These are phyloP conservation scores for Saccharomyces paradoxus DNA, from an alignment of 805 yeast genomes.

Conservation along the genomic window DNA sequence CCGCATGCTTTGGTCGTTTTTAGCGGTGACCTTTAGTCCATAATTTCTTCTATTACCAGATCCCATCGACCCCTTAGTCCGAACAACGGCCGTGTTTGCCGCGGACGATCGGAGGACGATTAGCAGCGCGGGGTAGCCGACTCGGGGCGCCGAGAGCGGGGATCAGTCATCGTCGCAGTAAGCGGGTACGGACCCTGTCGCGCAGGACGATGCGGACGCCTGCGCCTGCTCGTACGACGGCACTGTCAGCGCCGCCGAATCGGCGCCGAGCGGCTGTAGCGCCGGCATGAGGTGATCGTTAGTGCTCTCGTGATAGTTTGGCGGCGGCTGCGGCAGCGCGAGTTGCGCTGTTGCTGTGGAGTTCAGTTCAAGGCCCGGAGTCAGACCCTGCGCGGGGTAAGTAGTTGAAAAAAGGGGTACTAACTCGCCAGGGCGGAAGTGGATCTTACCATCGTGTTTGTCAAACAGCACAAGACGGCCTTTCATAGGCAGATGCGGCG, in stretches of 20 bases:
- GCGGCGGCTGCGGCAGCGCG: constrained; percentile 10
- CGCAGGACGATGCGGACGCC: neutral
- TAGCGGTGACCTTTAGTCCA: neutral
- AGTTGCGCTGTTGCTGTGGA: constrained; percentile 5
- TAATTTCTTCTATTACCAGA: no score
- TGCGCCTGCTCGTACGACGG: constrained; percentile 9
- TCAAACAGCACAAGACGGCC: constrained; percentile 35
- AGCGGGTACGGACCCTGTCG: neutral
- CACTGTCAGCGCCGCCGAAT: constrained; percentile 3
- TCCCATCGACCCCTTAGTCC: neutral
- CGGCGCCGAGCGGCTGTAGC: constrained; percentile 4
- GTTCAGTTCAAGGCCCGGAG: constrained; percentile 3
- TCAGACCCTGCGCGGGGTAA: neutral
- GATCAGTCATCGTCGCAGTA: constrained; percentile 1
- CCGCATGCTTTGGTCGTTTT: neutral
- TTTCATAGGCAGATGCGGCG: constrained; percentile 63
- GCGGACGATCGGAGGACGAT: constrained; percentile 2
- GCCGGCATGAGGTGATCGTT: constrained; percentile 28
- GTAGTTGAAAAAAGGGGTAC: constrained; percentile 22
- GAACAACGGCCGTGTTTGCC: neutral
- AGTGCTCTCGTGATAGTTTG: constrained; percentile 11
- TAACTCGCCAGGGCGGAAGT: constrained; percentile 34
- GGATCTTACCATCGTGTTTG: constrained; percentile 33
- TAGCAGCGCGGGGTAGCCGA: neutral
- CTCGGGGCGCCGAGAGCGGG: neutral